phyloP scores from a whole-genome alignment of 2,329 filamentous ascomycete species.

The Geosmithia morbida region DNA sequence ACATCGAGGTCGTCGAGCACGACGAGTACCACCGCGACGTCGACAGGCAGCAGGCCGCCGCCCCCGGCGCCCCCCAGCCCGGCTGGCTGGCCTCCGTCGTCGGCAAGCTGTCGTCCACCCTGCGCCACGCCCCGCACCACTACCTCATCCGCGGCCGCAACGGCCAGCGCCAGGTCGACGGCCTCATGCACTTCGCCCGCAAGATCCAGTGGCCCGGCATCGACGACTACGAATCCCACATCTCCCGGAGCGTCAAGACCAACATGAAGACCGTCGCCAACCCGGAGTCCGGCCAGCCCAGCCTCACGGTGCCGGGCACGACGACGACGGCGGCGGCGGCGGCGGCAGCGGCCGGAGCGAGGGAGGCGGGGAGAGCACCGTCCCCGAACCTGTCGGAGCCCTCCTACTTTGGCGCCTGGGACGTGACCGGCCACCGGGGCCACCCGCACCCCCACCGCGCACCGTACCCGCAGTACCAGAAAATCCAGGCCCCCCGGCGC shows the following conservation, averaged over 20 bases:
- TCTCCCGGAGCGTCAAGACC: constrained; percentile 30
- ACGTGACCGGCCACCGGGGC: constrained; percentile 14
- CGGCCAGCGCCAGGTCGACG: constrained; percentile 42
- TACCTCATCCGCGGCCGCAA: constrained; percentile 42
- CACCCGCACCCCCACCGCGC: constrained; percentile 4
- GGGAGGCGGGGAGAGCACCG: too few relatives aligned
- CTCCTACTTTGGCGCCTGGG: constrained; percentile 31
- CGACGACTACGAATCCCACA: constrained; percentile 31
- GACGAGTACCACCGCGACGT: constrained; percentile 9
- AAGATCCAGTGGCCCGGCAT: constrained; percentile 49
- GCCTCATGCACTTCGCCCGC: constrained; percentile 48
- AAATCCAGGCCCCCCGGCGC: constrained; percentile 27
- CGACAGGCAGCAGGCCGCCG: background rate
- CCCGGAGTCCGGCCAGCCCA: background rate
- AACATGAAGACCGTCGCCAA: constrained; percentile 20
- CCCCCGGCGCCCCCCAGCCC: constrained; percentile 3
- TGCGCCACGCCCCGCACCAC: constrained; percentile 17
- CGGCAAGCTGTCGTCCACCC: constrained; percentile 27
- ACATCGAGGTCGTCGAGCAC: constrained; percentile 41
- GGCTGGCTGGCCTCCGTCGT: constrained; percentile 45
- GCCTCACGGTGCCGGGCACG: background rate
- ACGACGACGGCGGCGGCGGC: background rate
- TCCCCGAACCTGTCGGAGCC: background rate
- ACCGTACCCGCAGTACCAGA: constrained; percentile 1
- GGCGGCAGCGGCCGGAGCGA: background rate